Evolutionary conservation across 192 early-diverging fungal species (phyloP).

Genomic region (Phycomyces nitens): DNA sequence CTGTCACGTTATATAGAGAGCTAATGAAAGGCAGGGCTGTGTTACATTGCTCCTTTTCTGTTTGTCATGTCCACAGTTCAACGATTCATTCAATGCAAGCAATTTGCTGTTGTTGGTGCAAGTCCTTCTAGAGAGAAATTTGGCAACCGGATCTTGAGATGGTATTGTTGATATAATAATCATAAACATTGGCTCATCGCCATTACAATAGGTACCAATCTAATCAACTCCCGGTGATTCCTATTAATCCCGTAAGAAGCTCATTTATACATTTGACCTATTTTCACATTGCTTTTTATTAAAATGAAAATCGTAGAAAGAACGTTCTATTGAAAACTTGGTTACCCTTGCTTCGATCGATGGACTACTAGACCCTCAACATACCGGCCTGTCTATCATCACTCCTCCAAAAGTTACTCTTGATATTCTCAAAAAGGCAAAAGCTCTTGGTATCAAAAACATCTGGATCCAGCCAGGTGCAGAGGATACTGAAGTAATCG

Average conservation of each 20-base stretch:
- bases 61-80: background rate
- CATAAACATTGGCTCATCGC: background rate
- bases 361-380: conserved; percentile 29
- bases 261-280: background rate
- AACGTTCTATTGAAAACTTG: conserved; percentile 38
- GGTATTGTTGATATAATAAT: conserved; percentile 46
- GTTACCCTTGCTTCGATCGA: conserved; percentile 39
- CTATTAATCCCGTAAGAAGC: conserved; percentile 32
- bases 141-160: conserved; percentile 81
- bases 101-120: conserved; percentile 79
- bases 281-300: background rate
- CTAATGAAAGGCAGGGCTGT: no score
- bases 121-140: conserved; percentile 68
- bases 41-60: no score
- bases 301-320: conserved; percentile 32
- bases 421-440: conserved; percentile 53
- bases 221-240: conserved; percentile 23
- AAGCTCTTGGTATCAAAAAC: conserved; percentile 54
- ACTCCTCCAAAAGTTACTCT: conserved; percentile 67
- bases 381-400: conserved; percentile 61
- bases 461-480: conserved; percentile 77
- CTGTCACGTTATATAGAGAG: no score
- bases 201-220: conserved; percentile 21
- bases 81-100: conserved; percentile 16
- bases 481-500: conserved; percentile 51